These are phyloP conservation scores for Epichloe aotearoae DNA, from an alignment of 2,329 filamentous ascomycete genomes.

Conservation along the genomic window DNA sequence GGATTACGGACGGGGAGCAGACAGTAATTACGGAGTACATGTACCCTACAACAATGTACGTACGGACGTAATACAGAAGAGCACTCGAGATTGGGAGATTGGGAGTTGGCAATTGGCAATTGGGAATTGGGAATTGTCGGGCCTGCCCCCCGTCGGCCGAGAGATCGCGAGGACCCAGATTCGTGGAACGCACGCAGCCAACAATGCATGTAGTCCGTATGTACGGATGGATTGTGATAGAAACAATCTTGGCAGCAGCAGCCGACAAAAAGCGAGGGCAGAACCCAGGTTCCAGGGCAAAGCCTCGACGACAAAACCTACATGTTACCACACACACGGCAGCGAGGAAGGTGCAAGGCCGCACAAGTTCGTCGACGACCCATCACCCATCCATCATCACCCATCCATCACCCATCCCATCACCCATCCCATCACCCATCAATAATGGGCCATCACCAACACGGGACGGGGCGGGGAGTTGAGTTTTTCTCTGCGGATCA, in stretches of 20 bases:
- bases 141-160: slow-evolving; percentile 1
- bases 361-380: too few species aligned
- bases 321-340: too few species aligned
- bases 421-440: too few species aligned
- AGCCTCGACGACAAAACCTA: too few species aligned
- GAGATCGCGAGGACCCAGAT: slow-evolving; percentile 1
- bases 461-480: too few species aligned
- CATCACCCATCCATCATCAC: too few species aligned
- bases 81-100: neutral
- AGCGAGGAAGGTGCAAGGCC: too few species aligned
- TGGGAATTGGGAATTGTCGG: neutral
- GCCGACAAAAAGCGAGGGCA: neutral
- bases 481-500: too few species aligned
- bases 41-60: neutral
- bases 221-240: neutral
- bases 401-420: too few species aligned
- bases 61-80: neutral
- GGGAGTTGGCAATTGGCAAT: neutral
- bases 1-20: too few species aligned
- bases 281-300: too few species aligned
- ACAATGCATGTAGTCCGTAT: neutral
- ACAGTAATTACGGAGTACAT: neutral
- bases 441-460: too few species aligned
- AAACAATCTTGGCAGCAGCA: neutral
- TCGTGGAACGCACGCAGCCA: neutral